Evolutionary conservation across 2,329 filamentous ascomycete genomes (phyloP), one percentile per base, ranked within the genome.

Genomic region (Penicillium decumbens): DNA sequence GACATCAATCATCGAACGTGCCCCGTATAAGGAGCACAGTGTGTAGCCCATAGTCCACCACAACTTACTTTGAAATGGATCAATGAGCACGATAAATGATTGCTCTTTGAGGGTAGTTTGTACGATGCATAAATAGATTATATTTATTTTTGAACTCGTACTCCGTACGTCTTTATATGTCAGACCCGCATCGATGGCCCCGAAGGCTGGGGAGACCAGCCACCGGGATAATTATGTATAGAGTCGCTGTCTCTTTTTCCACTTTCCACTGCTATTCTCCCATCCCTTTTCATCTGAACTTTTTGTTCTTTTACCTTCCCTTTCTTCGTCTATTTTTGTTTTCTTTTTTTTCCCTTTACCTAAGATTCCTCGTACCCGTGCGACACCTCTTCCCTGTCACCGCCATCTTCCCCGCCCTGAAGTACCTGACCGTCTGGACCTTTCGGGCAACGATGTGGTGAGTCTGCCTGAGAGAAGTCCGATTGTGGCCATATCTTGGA

Each of bases 201-300:
- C 50, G 59, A 62, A 59, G 62, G 60, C 60, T 64, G 61, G 58
- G 61, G 30, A 39, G 42, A 56, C 62, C 60, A 63, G 62, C 64
- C 62, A 65, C 63, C 64, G 51, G 54, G 48, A 56, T 64, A 59
- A 39, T 37, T 37, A 50, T 45, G 51, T 55, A 60, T 57, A 54
- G 51, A 50, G 15, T 37, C 33, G 38, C 45, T 47, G 33, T 51
- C 18, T 27, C 30, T 45, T 32, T 39, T 39, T 42, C 28, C 20
- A n/a, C 29, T 45, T 47, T 25, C 20, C 20, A 35, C 30, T 9
- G 7, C 7, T 10, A 20, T 41, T 45, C 39, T 29, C 24, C 35
- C 15, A 2, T 18, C 40, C 33, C 46, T 41, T 41, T 35, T 28
- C 20, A 40, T 30, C 32, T 32, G 38, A 23, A 45, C 40, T 29